A percentile compares a stretch with the other conserved stretches of the same genome.
Evolutionary conservation across 768 basidiomycete genomes (phyloP).

Genomic region (Cantharellus cinnabarinus): DNA sequence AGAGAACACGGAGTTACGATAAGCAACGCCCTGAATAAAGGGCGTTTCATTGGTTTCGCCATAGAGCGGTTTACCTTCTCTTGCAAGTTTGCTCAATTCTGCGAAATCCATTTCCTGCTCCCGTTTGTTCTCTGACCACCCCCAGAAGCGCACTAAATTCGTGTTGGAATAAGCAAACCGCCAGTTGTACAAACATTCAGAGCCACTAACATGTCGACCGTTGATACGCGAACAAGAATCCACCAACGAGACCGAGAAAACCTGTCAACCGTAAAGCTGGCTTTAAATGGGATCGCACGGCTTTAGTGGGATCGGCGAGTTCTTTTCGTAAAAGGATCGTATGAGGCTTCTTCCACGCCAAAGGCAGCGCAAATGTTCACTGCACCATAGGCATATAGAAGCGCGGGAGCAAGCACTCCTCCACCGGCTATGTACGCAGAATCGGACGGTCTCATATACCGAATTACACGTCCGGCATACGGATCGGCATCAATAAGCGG

Average conservation of each 20-base stretch:
- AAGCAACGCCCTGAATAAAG: constrained; percentile 75
- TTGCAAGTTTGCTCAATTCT: constrained; percentile 56
- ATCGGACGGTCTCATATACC: constrained; percentile 77
- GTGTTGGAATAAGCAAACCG: neutral
- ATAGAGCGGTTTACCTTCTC: constrained; percentile 67
- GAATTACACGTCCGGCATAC: constrained; percentile 64
- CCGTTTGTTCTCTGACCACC: constrained; percentile 73
- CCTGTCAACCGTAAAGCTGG: constrained; percentile 25
- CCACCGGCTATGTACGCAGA: constrained; percentile 66
- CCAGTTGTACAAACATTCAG: neutral
- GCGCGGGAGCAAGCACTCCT: constrained; percentile 65
- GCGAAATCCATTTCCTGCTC: constrained; percentile 60
- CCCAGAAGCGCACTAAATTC: constrained; percentile 71
- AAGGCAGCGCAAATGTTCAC: constrained; percentile 3
- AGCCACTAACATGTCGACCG: constrained; percentile 53
- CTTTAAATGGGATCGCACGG: constrained; percentile 1
- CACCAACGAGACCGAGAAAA: constrained; percentile 67
- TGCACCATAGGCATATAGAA: constrained; percentile 67
- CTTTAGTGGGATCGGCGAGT: constrained; percentile 23
- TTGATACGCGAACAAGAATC: constrained; percentile 87
- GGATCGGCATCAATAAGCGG: constrained; percentile 92
- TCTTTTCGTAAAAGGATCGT: constrained; percentile 15
- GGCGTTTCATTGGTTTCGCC: constrained; percentile 62
- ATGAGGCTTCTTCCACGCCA: neutral
- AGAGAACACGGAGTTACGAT: constrained; percentile 79